phyloP scores from a whole-genome alignment of 306 rosid species.

The Pyrus communis region DNA sequence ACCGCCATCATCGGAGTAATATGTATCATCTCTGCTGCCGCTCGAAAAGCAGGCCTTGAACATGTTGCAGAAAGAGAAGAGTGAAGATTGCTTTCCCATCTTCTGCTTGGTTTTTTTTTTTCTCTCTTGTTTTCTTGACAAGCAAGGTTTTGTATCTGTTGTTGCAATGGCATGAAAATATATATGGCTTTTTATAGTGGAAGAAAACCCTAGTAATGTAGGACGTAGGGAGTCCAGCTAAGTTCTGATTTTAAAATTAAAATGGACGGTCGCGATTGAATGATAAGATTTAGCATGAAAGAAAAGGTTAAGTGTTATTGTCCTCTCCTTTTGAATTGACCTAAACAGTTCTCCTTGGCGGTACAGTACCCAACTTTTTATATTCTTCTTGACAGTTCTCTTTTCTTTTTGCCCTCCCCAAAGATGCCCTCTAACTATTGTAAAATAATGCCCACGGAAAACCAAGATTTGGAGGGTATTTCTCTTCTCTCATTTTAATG shows the following conservation, averaged over 20 bases:
- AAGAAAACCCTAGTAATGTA: not conserved
- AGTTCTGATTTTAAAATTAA: not conserved
- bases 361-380: constrained; percentile 24
- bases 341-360: not conserved
- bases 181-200: constrained; percentile 30
- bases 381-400: not conserved
- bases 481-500: constrained; percentile 25
- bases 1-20: constrained; percentile 42
- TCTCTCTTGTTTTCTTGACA: not conserved
- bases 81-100: constrained; percentile 44
- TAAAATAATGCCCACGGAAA: constrained; percentile 32
- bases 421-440: constrained; percentile 35
- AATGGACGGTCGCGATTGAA: constrained; percentile 44
- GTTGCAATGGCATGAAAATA: constrained; percentile 13
- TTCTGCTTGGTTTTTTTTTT: not conserved
- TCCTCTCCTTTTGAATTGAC: constrained; percentile 48
- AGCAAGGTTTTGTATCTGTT: not conserved
- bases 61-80: constrained; percentile 55
- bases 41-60: constrained; percentile 59
- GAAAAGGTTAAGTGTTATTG: constrained; percentile 31
- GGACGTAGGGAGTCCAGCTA: not conserved
- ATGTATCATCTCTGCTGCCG: constrained; percentile 25
- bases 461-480: constrained; percentile 18
- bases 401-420: not conserved
- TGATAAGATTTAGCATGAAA: constrained; percentile 28